These are phyloP conservation scores for Euptelea pleiosperma DNA, from an alignment of 164 flowering plant genomes.

Conservation along the genomic window DNA sequence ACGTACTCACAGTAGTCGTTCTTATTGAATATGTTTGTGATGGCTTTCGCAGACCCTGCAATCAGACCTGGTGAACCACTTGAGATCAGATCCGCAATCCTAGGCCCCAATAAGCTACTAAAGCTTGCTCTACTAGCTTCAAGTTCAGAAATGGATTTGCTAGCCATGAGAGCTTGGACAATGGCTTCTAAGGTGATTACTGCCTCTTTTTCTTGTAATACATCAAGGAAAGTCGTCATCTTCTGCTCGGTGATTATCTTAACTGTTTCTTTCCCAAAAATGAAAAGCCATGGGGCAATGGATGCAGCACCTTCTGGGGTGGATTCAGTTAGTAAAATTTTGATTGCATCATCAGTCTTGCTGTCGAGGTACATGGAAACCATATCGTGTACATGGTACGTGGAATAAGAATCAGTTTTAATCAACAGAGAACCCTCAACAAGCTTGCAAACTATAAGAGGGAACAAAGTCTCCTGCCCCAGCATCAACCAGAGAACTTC, in stretches of 20 bases:
- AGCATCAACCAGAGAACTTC: constrained; percentile 42
- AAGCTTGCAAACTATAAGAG: constrained; percentile 47
- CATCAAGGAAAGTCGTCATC: constrained; percentile 22
- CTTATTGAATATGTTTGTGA: constrained; percentile 28
- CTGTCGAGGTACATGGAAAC: constrained; percentile 40
- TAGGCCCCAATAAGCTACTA: constrained; percentile 37
- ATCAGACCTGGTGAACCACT: constrained; percentile 24
- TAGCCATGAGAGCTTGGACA: constrained; percentile 40
- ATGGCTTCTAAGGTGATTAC: constrained; percentile 32
- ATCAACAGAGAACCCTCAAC: constrained; percentile 46
- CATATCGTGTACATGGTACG: constrained; percentile 49
- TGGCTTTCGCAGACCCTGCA: constrained; percentile 32
- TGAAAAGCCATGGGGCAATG: constrained; percentile 41
- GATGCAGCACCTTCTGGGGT: constrained; percentile 27
- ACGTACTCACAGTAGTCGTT: constrained; percentile 30
- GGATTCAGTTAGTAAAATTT: constrained; percentile 25
- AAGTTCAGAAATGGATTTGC: constrained; percentile 44
- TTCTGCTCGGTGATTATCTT: constrained; percentile 28
- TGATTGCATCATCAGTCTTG: constrained; percentile 30
- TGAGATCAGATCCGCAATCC: constrained; percentile 30
- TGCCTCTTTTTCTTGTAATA: constrained; percentile 29
- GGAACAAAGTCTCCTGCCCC: constrained; percentile 36
- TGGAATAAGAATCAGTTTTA: constrained; percentile 32
- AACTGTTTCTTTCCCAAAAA: constrained; percentile 39
- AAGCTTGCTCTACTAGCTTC: constrained; percentile 41